Evolutionary conservation across 805 yeast genomes (phyloP), one percentile per base, ranked within the genome.

Genomic region (Zygoascus bituminiphila): DNA sequence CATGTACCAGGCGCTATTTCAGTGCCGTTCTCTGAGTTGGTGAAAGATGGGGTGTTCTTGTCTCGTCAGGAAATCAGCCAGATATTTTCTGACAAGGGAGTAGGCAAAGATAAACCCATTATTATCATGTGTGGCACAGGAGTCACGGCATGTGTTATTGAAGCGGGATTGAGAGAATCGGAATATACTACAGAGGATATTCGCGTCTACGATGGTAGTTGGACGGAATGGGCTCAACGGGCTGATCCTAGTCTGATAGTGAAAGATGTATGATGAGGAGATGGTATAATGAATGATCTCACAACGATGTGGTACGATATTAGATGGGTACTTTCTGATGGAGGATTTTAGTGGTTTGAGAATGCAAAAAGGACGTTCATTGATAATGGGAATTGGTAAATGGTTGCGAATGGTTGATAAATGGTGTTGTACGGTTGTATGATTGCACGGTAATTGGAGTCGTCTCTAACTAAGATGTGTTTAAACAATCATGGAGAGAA

Each of bases 81-180:
- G 14, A 62, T 79, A 9, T 75, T 88, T 54, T 60, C 70, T 7
- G 68, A 66, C 38, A 63, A 74, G 37, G 67, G 69, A 2, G 57
- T 69, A 9, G 54, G 55, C 35, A 49, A 51, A 14, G 58, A 56
- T 26, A 82, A 83, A 58, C 89, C 87, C 10, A 79, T 85, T 17
- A 79, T 93, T 44, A 84, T 84, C 36, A 79, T 86, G 86, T 93
- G 98, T 63, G 98, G 98, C 24, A 83, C 97, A 0, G 98, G 98
- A 42, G 97, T 93, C 44, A 82, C 97, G 9, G 98, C 97, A 0
- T 87, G 91, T 54, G 80, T 93, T 37, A 74, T 91, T 42, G 83
- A 85, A 64, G 70, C 83, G 7, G 98, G 95, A 1, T 62, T 84
- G 38, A 81, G 79, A 49, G 67, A 71, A 25, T 63, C 69, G 37